phyloP scores from a whole-genome alignment of 2,329 filamentous ascomycete species.

The Cladosporium sp. region DNA sequence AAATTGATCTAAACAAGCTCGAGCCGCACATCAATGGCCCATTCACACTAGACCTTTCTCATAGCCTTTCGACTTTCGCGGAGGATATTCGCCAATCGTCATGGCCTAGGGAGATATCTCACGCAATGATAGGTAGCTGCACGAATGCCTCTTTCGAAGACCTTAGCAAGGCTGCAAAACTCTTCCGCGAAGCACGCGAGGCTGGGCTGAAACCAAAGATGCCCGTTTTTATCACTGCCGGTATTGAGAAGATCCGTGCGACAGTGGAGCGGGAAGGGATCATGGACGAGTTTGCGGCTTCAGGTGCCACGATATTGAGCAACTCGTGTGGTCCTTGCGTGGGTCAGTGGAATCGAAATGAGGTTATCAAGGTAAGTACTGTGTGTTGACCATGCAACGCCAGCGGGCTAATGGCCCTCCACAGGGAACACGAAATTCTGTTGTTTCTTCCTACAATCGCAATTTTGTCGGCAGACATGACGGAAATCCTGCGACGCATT shows the following conservation, averaged over 20 bases:
- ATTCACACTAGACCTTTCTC: constrained; percentile 96
- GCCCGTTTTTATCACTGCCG: constrained; percentile 90
- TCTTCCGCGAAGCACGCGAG: constrained; percentile 83
- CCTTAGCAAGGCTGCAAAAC: constrained; percentile 88
- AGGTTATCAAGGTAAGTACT: constrained; percentile 63
- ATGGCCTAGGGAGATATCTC: constrained; percentile 95
- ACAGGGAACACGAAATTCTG: constrained; percentile 94
- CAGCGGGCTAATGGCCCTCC: constrained; percentile 62
- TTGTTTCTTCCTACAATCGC: constrained; percentile 98
- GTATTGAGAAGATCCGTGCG: constrained; percentile 92
- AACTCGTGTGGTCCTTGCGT: constrained; percentile 92
- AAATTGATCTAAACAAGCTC: constrained; percentile 89
- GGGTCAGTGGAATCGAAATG: constrained; percentile 51
- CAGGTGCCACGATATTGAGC: constrained; percentile 88
- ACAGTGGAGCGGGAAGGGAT: constrained; percentile 63
- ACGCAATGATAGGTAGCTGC: constrained; percentile 95
- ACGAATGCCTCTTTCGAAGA: constrained; percentile 88
- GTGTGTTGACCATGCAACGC: constrained; percentile 3
- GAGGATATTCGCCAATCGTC: constrained; percentile 88
- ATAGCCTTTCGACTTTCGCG: constrained; percentile 95
- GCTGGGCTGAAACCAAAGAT: constrained; percentile 93
- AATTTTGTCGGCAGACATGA: constrained; percentile 99
- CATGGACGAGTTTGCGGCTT: constrained; percentile 90
- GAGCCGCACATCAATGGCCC: constrained; percentile 99
- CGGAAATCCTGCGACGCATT: constrained; percentile 89